These are phyloP conservation scores for Astragalus glycyphyllos DNA, from an alignment of 306 rosid genomes.

Conservation along the genomic window DNA sequence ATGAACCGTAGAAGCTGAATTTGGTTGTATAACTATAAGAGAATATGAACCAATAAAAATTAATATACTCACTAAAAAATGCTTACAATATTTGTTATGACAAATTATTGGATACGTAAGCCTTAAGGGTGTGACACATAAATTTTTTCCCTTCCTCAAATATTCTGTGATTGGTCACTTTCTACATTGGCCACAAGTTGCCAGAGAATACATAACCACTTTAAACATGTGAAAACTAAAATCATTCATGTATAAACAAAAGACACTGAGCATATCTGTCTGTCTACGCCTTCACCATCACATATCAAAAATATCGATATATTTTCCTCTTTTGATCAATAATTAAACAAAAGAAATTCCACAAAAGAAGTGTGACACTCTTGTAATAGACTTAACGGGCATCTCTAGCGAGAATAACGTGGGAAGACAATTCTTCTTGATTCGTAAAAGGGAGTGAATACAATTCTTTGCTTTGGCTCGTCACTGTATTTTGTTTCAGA, in stretches of 20 bases:
- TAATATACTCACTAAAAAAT: no score
- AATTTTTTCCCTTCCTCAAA: no score
- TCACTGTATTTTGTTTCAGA: neutral
- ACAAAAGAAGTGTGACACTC: neutral
- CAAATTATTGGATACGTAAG: no score
- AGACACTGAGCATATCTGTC: neutral
- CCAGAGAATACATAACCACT: neutral
- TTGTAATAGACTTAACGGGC: conserved; percentile 12
- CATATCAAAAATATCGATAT: neutral
- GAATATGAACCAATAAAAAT: no score
- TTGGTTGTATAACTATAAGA: no score
- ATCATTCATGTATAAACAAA: neutral
- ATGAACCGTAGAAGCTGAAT: no score
- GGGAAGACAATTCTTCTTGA: conserved; percentile 30
- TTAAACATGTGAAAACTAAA: conserved; percentile 23
- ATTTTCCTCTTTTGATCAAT: neutral
- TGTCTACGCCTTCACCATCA: conserved; percentile 8
- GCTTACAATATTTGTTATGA: no score
- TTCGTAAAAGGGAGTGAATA: conserved; percentile 36
- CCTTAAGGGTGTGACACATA: no score
- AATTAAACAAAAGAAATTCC: no score
- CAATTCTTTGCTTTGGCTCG: conserved; percentile 64
- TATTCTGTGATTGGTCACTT: neutral
- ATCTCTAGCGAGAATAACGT: conserved; percentile 38
- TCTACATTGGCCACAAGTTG: neutral